These are phyloP conservation scores for Marchantia polymorpha DNA, from an alignment of 225 moss, liverwort and hornwort genomes.

Conservation along the genomic window DNA sequence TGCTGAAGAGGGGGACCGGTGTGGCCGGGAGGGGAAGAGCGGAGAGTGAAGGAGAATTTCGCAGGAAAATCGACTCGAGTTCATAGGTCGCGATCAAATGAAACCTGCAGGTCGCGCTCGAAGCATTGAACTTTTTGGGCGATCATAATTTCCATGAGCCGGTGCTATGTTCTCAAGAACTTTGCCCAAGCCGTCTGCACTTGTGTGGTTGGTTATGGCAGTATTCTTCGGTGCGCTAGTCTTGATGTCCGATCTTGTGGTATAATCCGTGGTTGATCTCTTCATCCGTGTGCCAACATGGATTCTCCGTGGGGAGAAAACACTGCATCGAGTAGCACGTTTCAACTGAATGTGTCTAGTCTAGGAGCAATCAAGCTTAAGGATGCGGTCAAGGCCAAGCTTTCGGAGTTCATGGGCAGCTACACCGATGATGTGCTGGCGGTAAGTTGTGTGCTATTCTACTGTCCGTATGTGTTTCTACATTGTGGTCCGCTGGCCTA, in stretches of 20 bases:
- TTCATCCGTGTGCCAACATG: conserved; percentile 40
- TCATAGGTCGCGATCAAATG: not conserved
- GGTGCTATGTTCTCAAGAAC: not conserved
- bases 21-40: not conserved
- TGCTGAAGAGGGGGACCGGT: not conserved
- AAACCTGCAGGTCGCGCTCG: not conserved
- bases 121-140: not conserved
- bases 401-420: conserved; percentile 71
- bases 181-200: not conserved
- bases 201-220: conserved; percentile 19
- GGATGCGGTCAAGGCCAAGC: conserved; percentile 73
- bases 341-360: conserved; percentile 59
- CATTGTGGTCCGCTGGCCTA: not conserved
- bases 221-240: not conserved
- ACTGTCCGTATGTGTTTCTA: not conserved
- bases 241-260: conserved; percentile 6
- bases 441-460: conserved; percentile 32
- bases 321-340: conserved; percentile 39
- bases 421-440: conserved; percentile 85
- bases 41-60: not conserved
- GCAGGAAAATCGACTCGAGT: not conserved
- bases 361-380: conserved; percentile 61
- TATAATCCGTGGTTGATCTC: conserved; percentile 15
- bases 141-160: not conserved
- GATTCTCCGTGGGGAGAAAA: conserved; percentile 34